Conservation (phyloP, 108 stramenopile genomes). For the Bacterosira constricta region DNA sequence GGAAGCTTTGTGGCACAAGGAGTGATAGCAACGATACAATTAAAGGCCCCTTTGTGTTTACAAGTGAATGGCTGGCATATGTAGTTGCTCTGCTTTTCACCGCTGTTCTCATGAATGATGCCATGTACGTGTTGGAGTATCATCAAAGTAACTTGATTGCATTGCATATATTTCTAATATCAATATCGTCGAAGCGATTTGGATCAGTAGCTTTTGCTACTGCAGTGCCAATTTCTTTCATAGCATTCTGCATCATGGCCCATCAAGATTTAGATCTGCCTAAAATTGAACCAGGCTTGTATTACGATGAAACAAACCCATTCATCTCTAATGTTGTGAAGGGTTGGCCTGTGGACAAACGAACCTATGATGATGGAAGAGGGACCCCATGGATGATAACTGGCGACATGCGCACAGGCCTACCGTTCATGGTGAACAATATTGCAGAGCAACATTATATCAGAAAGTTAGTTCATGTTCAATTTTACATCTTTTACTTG, state of each 20-base stretch:
- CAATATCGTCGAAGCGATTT: conserved; percentile 31
- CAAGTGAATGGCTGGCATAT: conserved; percentile 20
- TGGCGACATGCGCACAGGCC: conserved; percentile 76
- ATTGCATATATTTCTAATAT: conserved; percentile 37
- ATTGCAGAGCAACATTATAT: conserved; percentile 35
- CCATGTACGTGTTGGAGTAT: conserved; percentile 65
- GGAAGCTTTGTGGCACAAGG: no score
- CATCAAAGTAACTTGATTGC: conserved; percentile 41
- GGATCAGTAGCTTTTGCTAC: conserved; percentile 26
- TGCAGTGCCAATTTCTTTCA: conserved; percentile 25
- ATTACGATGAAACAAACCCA: conserved; percentile 54
- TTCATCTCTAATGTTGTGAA: conserved; percentile 50
- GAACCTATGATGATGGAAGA: conserved; percentile 54
- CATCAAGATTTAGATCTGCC: conserved; percentile 41
- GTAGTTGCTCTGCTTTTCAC: conserved; percentile 56
- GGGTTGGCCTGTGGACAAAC: conserved; percentile 55
- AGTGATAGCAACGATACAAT: no score
- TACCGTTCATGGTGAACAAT: conserved; percentile 72
- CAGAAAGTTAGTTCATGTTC: conserved; percentile 21
- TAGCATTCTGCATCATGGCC: conserved; percentile 14
- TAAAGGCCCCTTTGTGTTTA: background rate
- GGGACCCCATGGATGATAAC: conserved; percentile 80
- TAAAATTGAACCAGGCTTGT: conserved; percentile 62
- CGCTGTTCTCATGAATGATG: conserved; percentile 69
- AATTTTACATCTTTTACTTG: background rate